Evolutionary conservation across 176 grass and related monocot species (phyloP).

Genomic region (Zoysia japonica): DNA sequence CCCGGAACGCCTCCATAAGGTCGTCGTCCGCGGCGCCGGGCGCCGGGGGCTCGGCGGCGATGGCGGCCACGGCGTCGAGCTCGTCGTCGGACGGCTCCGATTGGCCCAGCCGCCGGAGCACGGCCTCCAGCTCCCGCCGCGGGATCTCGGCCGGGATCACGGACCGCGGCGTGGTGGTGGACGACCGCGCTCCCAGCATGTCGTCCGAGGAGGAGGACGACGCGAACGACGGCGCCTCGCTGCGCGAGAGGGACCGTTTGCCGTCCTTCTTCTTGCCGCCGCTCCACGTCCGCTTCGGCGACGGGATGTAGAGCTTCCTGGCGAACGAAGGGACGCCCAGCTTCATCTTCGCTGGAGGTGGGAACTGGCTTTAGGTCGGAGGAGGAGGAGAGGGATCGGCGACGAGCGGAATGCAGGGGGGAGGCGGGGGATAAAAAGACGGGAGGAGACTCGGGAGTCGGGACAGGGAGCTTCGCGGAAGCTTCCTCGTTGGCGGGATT

Average conservation of each 20-base stretch:
- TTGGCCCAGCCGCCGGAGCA: conserved; percentile 67
- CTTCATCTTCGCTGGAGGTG: conserved; percentile 51
- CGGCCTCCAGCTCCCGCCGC: conserved; percentile 72
- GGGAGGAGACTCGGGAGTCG: not conserved
- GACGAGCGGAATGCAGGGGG: not conserved
- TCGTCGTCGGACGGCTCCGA: conserved; percentile 65
- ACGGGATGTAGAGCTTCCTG: conserved; percentile 51
- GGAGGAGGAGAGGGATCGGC: not conserved
- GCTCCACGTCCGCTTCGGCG: conserved; percentile 39
- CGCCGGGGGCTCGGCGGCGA: conserved; percentile 38
- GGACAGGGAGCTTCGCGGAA: conserved; percentile 62
- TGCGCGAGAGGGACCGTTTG: conserved; percentile 47
- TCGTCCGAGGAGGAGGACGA: conserved; percentile 51
- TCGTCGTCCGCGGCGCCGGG: conserved; percentile 53
- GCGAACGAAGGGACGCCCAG: conserved; percentile 61
- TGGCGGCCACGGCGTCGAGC: conserved; percentile 62
- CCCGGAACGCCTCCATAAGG: conserved; percentile 73
- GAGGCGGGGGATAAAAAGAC: conserved; percentile 36
- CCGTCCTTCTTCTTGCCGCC: not conserved
- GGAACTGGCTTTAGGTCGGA: not conserved
- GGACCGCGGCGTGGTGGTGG: conserved; percentile 47
- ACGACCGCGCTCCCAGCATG: not conserved
- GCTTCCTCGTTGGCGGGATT: conserved; percentile 21
- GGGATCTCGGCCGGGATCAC: conserved; percentile 66
- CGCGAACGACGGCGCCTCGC: conserved; percentile 55